Conservation (phyloP, 1,284 basidiomycete species). For the Fomes fomentarius region DNA sequence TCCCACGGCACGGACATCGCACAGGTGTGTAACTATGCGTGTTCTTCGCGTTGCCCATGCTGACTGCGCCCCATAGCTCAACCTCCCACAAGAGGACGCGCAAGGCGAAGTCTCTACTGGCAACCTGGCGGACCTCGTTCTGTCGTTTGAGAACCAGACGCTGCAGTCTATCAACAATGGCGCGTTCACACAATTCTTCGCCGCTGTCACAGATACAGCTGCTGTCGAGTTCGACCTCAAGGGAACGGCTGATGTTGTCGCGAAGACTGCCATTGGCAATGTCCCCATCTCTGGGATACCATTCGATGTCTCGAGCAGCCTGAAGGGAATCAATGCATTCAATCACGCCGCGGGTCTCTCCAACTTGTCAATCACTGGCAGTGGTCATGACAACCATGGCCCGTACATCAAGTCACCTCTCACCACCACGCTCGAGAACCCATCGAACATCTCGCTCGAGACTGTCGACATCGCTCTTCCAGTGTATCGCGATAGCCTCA, state of each 20-base stretch:
- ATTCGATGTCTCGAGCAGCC: constrained; percentile 58
- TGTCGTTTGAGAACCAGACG: constrained; percentile 61
- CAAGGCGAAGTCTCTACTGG: constrained; percentile 71
- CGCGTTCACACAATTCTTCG: constrained; percentile 63
- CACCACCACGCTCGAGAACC: constrained; percentile 60
- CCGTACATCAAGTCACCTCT: constrained; percentile 47
- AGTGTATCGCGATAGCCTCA: constrained; percentile 57
- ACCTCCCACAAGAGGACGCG: constrained; percentile 52
- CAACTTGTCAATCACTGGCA: constrained; percentile 61
- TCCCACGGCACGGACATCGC: constrained; percentile 57
- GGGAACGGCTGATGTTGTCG: constrained; percentile 65
- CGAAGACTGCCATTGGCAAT: constrained; percentile 67
- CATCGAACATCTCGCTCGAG: constrained; percentile 68
- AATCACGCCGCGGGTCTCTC: constrained; percentile 50
- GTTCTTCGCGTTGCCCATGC: not conserved
- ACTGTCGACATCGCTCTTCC: constrained; percentile 64
- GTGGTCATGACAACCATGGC: constrained; percentile 60
- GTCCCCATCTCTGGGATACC: constrained; percentile 68
- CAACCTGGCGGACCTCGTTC: constrained; percentile 41
- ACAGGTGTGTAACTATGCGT: constrained; percentile 39
- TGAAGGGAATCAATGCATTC: constrained; percentile 63
- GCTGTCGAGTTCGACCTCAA: constrained; percentile 52
- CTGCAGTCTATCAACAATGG: constrained; percentile 56
- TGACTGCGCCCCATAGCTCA: constrained; percentile 45
- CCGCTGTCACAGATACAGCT: constrained; percentile 56